Base-by-base conservation (phyloP, 2,329 filamentous ascomycete species). In the Fusarium papillatum region DNA sequence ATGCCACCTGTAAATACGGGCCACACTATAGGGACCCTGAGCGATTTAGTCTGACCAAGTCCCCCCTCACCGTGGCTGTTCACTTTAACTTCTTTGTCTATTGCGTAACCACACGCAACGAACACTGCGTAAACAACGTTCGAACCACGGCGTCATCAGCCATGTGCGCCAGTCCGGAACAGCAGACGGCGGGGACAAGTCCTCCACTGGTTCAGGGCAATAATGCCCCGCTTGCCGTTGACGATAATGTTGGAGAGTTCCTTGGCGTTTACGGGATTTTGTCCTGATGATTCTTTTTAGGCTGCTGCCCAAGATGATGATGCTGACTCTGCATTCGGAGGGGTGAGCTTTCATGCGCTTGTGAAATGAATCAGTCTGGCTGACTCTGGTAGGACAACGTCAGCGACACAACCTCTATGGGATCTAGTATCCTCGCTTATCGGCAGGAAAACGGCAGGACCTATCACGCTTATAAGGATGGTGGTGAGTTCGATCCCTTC, bases 1-100 rank as follows among this genome's bases (percentile, higher is more conserved):
- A 59, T 59, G 53, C 53, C 53, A 59, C 53, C 53, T 59, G 31
- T 59, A 24, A 36, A 59, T 59, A 36, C 53, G 53, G 53, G 53
- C 34, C 31, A 9, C 53, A 13, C 31, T 14, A 59, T 7, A 59
- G n/a, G n/a, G 13, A 34, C 16, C 13, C 7, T 57, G 53, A 57
- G 53, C 53, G 53, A 59, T 59, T 59, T 59, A 59, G 53, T 59
- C 53, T 36, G 19, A 59, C 53, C n/a, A 6, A 36, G 46, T 31
- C 53, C 53, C 53, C 53, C 26, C 22, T 31, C 53, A 6, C 31
- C 22, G 22, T 16, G 7, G 14, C 34, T n/a, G 36, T 59, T 59
- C 2, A 59, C 29, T 34, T 57, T 34, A 34, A 59, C 36, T 59
- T 19, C 34, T 59, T 59, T 59, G 53, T 36, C 31, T n/a, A 36